These are phyloP conservation scores for Dentipellis fragilis DNA, from an alignment of 768 basidiomycete genomes.

Conservation along the genomic window DNA sequence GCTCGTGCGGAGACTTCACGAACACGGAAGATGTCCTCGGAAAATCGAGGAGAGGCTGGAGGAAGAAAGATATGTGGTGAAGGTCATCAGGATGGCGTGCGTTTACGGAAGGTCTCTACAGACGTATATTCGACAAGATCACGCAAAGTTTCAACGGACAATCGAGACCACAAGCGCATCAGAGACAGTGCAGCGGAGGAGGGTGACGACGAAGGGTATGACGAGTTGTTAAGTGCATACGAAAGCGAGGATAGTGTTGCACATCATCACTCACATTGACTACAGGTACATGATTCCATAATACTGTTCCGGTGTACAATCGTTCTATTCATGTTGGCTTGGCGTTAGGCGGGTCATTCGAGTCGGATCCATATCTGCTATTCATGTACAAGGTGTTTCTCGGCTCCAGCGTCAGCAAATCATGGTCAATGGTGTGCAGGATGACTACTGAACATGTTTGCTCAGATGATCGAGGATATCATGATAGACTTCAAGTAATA, in stretches of 20 bases:
- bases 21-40: conserved; percentile 15
- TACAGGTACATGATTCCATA: too few species aligned
- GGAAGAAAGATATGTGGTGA: background rate
- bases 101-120: conserved; percentile 20
- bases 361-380: too few species aligned
- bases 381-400: too few species aligned
- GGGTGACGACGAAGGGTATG: conserved; percentile 69
- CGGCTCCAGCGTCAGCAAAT: too few species aligned
- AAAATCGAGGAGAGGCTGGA: background rate
- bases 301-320: too few species aligned
- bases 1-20: conserved; percentile 5
- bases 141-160: conserved; percentile 10
- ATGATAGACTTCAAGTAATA: conserved; percentile 50
- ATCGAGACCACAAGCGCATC: conserved; percentile 33
- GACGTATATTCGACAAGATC: conserved; percentile 20
- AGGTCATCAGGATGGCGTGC: conserved; percentile 2
- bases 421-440: too few species aligned
- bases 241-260: conserved; percentile 55
- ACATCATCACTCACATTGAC: too few species aligned
- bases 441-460: background rate
- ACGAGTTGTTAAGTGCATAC: conserved; percentile 70
- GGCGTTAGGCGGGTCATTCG: too few species aligned
- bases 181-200: conserved; percentile 60
- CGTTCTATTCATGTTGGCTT: too few species aligned
- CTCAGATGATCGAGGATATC: conserved; percentile 40